phyloP scores from a whole-genome alignment of 2,329 filamentous ascomycete genomes.

The Orbilia quercus region DNA sequence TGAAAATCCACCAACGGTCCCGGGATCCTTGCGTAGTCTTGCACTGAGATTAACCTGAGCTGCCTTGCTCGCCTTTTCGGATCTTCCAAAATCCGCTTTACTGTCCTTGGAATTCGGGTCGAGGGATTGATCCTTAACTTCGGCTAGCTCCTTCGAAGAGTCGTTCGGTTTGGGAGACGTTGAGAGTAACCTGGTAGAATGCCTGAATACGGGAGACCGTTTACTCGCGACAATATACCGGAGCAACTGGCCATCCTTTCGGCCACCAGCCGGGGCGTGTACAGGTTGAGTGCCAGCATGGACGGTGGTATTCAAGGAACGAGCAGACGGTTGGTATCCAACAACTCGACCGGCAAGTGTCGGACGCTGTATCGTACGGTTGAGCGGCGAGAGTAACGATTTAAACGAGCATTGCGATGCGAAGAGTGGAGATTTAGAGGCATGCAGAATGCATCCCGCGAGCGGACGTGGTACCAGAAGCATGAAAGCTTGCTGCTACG shows the following conservation, averaged over 20 bases:
- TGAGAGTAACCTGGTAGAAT: constrained; percentile 28
- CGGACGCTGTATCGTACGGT: constrained; percentile 35
- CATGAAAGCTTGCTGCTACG: constrained; percentile 35
- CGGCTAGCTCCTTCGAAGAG: constrained; percentile 22
- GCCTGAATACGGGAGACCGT: constrained; percentile 11
- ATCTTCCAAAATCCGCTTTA: constrained; percentile 71
- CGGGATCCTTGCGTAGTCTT: constrained; percentile 83
- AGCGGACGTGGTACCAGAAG: constrained; percentile 50
- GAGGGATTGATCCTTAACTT: constrained; percentile 18
- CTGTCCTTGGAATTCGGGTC: constrained; percentile 19
- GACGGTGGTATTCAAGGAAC: constrained; percentile 17
- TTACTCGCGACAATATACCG: constrained; percentile 27
- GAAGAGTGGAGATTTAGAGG: constrained; percentile 57
- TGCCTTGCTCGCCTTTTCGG: constrained; percentile 85
- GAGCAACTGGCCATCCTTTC: constrained; percentile 13
- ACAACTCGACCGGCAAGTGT: constrained; percentile 24
- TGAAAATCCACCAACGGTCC: constrained; percentile 66
- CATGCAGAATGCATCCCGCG: constrained; percentile 55
- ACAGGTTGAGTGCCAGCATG: neutral
- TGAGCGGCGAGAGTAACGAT: constrained; percentile 30
- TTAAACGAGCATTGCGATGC: constrained; percentile 51
- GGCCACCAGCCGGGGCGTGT: neutral
- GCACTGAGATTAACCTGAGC: constrained; percentile 90
- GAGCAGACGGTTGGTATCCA: constrained; percentile 5
- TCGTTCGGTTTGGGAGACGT: constrained; percentile 18